These are phyloP conservation scores for Cyclocybe aegerita DNA, from an alignment of 768 basidiomycete genomes.

Conservation along the genomic window DNA sequence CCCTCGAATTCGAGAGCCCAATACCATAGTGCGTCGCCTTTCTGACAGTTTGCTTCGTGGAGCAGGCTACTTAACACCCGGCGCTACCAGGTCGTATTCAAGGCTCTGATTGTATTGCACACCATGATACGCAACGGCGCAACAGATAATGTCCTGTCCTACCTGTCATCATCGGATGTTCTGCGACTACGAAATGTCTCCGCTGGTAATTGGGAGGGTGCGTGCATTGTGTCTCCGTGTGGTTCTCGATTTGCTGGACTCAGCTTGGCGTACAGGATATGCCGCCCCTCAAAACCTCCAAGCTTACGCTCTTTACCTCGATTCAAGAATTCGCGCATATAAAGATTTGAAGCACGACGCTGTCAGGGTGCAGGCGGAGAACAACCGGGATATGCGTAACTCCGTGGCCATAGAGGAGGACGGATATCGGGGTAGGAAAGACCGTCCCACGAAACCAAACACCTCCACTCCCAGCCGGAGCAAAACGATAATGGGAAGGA, in stretches of 20 bases:
- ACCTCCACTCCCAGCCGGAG: slow-evolving; percentile 50
- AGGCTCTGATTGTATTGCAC: slow-evolving; percentile 92
- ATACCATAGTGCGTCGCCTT: slow-evolving; percentile 68
- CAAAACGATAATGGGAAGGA: slow-evolving; percentile 80
- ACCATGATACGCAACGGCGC: slow-evolving; percentile 97
- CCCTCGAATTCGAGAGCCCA: slow-evolving; percentile 86
- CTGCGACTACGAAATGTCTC: slow-evolving; percentile 79
- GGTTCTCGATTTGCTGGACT: background rate
- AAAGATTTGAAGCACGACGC: slow-evolving; percentile 92
- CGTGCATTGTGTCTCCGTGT: slow-evolving; percentile 10
- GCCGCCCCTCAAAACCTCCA: slow-evolving; percentile 82
- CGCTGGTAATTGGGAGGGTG: slow-evolving; percentile 88
- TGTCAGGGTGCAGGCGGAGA: slow-evolving; percentile 90
- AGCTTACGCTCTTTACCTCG: slow-evolving; percentile 86
- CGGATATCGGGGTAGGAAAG: slow-evolving; percentile 31
- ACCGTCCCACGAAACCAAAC: slow-evolving; percentile 24
- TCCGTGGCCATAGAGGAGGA: slow-evolving; percentile 65
- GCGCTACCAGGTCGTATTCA: slow-evolving; percentile 86
- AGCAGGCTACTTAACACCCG: background rate
- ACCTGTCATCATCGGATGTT: slow-evolving; percentile 81
- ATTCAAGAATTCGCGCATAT: slow-evolving; percentile 85
- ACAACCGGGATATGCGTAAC: slow-evolving; percentile 81
- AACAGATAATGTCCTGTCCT: slow-evolving; percentile 87
- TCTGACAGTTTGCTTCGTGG: background rate
- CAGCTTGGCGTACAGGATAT: slow-evolving; percentile 59